Base-by-base conservation (phyloP, 1,284 basidiomycete species). In the Sphagnurus paluster region DNA sequence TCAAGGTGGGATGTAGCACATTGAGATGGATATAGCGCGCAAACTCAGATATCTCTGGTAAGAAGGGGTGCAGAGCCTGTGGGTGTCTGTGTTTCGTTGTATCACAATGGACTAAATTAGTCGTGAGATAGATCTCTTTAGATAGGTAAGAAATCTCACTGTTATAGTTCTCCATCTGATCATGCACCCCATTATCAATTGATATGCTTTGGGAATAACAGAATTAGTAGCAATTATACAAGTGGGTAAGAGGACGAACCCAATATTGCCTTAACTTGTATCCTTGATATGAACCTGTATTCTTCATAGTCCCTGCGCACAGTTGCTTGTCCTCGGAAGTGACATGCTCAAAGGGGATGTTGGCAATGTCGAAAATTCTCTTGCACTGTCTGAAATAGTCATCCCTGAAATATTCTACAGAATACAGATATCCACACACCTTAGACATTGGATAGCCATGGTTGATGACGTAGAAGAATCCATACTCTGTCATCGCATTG, bases 391-490 rank as follows among this genome's bases (percentile, higher is more conserved):
- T 14, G 26, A 30, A n/a, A 17, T 13, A 11, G 9, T 44, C 14
- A 46, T 30, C 13, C 7, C 28, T n/a, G n/a, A n/a, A n/a, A n/a
- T 20, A 39, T 25, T 2, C 3, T 2, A 25, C 29, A n/a, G 8
- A 33, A 20, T 16, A 11, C 30, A 34, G 13, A 9, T 8, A 29
- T 19, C 14, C 5, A 48, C 57, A 39, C 46, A 71, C 82, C 67
- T 80, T 68, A 7, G 66, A 62, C 25, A 64, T 61, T 0, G 63
- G 67, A 36, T 76, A 75, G 5, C 81, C 80, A 52, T 84, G 82
- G 48, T 82, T 82, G 46, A 81, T 56, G 16, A 79, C 70, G 53
- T 80, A 85, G 64, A 83, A 79, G 60, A 84, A 88, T 5, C 79
- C 84, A 40, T 81, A 72, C 11, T 71, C 73, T 3, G 70, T 64